phyloP scores from a whole-genome alignment of 2,329 filamentous ascomycete genomes.

The Cercospora brassicicola region DNA sequence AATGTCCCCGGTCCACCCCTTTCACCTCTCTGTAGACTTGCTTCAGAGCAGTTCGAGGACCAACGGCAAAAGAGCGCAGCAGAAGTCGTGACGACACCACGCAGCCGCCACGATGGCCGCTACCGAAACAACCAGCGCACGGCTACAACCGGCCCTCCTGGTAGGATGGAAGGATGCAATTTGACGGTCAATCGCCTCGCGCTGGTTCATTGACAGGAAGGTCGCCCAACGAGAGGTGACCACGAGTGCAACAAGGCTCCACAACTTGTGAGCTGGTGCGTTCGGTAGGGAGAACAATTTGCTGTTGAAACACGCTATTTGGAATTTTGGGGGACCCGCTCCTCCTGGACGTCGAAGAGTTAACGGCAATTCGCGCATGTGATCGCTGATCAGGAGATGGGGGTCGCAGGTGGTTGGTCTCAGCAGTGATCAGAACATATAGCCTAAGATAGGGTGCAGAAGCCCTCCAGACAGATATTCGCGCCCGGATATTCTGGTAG shows the following conservation, averaged over 20 bases:
- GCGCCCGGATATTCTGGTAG: background rate
- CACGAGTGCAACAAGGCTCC: conserved; percentile 2
- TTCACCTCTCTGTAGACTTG: too few species aligned
- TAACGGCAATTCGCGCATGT: background rate
- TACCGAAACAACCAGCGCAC: background rate
- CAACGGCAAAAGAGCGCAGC: background rate
- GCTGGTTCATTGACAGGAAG: conserved; percentile 13
- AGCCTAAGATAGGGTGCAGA: too few species aligned
- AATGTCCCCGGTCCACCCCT: background rate
- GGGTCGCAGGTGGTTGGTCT: background rate
- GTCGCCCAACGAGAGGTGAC: background rate
- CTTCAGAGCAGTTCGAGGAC: background rate
- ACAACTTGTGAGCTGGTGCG: background rate
- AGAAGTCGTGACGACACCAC: conserved; percentile 15
- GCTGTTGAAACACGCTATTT: conserved; percentile 7
- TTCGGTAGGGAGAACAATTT: conserved; percentile 12
- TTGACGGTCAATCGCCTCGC: conserved; percentile 16
- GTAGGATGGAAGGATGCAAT: conserved; percentile 7
- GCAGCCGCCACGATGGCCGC: background rate
- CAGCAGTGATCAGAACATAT: background rate
- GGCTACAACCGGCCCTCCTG: conserved; percentile 12
- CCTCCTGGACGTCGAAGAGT: background rate
- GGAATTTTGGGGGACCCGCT: background rate
- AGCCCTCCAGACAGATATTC: background rate
- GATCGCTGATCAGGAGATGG: background rate